Percentiles rank a stretch among this genome's conserved stretches.
Conservation (phyloP, 208 protist genomes). For the Leishmania tarentolae region DNA sequence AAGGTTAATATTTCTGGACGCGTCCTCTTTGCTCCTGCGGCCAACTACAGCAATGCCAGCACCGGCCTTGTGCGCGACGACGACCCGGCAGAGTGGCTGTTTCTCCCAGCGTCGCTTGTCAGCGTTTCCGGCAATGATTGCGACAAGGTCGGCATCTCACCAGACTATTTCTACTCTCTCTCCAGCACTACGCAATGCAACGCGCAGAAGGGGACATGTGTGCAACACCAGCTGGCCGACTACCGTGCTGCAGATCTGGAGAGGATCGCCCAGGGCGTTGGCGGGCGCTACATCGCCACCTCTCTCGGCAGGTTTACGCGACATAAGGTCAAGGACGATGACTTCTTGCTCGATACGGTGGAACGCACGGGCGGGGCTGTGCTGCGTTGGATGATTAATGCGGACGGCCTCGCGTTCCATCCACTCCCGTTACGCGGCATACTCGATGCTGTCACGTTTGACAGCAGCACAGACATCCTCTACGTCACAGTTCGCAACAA, state of each 20-base stretch:
- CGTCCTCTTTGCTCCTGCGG: constrained; percentile 50
- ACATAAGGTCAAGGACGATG: constrained; percentile 7
- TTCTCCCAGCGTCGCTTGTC: constrained; percentile 52
- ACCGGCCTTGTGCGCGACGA: neutral
- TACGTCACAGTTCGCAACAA: constrained; percentile 17
- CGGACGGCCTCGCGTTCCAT: constrained; percentile 44
- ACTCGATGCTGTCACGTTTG: constrained; percentile 7
- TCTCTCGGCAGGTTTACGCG: constrained; percentile 37
- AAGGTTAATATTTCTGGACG: constrained; percentile 30
- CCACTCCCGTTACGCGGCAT: constrained; percentile 36
- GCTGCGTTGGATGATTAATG: constrained; percentile 49
- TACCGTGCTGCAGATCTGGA: constrained; percentile 42
- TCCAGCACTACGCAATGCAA: constrained; percentile 34
- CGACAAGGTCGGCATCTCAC: constrained; percentile 65
- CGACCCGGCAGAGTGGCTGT: constrained; percentile 61
- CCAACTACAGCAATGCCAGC: neutral
- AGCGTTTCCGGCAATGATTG: constrained; percentile 54
- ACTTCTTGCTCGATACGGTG: constrained; percentile 32
- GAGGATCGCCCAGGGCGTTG: constrained; percentile 26
- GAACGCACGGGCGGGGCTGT: constrained; percentile 24
- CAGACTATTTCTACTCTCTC: constrained; percentile 48
- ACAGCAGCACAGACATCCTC: neutral
- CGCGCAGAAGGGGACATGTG: constrained; percentile 40
- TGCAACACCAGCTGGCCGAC: constrained; percentile 67
- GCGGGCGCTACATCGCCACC: constrained; percentile 45